Conservation (phyloP, 2,329 filamentous ascomycete species). For the Plenodomus lindquistii region DNA sequence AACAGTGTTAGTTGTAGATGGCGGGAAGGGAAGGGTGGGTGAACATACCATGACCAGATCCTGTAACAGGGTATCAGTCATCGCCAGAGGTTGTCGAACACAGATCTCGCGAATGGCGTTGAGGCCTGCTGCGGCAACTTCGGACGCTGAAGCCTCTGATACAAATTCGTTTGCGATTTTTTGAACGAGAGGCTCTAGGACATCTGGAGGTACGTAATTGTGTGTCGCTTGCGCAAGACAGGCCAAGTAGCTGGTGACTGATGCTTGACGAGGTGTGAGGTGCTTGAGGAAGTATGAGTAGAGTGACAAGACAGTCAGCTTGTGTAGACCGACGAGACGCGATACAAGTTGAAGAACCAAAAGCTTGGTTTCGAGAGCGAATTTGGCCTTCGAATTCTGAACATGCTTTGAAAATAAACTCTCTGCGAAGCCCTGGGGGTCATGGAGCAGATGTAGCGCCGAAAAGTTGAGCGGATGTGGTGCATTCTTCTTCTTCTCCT, state of each 20-base stretch:
- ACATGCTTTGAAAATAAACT: conserved; percentile 87
- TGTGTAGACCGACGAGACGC: conserved; percentile 87
- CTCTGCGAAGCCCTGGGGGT: conserved; percentile 93
- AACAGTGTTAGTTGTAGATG: conserved; percentile 4
- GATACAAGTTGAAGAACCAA: conserved; percentile 90
- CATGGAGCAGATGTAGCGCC: conserved; percentile 88
- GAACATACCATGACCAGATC: conserved; percentile 73
- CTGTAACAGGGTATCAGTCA: conserved; percentile 93
- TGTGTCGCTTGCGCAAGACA: conserved; percentile 91
- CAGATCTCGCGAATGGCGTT: conserved; percentile 96
- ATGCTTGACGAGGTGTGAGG: conserved; percentile 83
- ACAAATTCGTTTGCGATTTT: conserved; percentile 99
- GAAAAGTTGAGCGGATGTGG: conserved; percentile 94
- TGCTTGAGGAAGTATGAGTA: conserved; percentile 97
- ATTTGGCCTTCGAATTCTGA: conserved; percentile 80
- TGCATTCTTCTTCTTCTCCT: conserved; percentile 84
- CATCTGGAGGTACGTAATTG: conserved; percentile 88
- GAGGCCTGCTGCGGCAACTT: conserved; percentile 88
- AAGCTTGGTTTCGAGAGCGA: conserved; percentile 86
- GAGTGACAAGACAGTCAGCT: conserved; percentile 83
- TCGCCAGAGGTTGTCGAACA: conserved; percentile 88
- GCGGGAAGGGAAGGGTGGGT: neutral
- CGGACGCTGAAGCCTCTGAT: conserved; percentile 86
- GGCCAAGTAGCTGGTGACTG: conserved; percentile 90
- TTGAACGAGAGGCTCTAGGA: conserved; percentile 83